Evolutionary conservation across 441 rosid species (phyloP).

Genomic region (Populus trichocarpa): DNA sequence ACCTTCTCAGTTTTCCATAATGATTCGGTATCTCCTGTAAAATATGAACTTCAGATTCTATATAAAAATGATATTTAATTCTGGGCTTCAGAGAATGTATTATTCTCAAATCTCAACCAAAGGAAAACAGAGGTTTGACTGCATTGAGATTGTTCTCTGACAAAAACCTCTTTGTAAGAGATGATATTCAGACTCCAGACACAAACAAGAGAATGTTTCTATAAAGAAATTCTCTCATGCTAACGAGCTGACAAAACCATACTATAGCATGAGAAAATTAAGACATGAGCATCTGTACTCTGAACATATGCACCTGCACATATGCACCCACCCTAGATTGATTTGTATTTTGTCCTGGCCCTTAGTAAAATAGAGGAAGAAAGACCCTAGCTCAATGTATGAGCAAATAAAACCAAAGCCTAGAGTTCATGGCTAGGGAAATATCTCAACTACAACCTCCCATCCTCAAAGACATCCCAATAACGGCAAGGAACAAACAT

Average conservation of each 20-base stretch:
- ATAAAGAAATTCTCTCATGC: neutral
- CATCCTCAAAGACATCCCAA: neutral
- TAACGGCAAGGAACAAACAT: neutral
- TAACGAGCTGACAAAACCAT: neutral
- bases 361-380: neutral
- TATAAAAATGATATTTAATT: neutral
- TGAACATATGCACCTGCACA: neutral
- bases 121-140: neutral
- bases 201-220: neutral
- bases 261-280: neutral
- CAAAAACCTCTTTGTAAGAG: neutral
- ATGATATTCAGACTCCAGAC: neutral
- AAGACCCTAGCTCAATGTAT: neutral
- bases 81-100: neutral
- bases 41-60: constrained; percentile 12
- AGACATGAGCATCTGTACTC: neutral
- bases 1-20: constrained; percentile 71
- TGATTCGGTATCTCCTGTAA: constrained; percentile 61
- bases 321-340: neutral
- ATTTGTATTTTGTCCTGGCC: neutral
- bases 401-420: neutral
- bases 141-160: neutral
- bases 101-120: neutral
- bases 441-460: neutral
- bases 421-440: neutral